phyloP scores from a whole-genome alignment of 73 alveolate species.

The Paramecium octaurelia region DNA sequence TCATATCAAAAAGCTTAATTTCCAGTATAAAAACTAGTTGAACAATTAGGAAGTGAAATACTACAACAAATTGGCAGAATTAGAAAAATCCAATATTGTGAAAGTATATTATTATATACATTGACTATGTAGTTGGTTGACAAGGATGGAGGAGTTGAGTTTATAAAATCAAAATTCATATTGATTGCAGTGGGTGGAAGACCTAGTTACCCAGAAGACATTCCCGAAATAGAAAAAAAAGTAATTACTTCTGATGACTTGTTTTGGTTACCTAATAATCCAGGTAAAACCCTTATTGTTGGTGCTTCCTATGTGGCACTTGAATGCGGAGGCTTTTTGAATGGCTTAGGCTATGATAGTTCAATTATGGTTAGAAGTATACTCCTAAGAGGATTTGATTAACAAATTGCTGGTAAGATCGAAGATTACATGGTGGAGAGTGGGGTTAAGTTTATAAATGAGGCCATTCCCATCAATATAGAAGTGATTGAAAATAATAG shows the following conservation, averaged over 20 bases:
- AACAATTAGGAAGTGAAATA: slow-evolving; percentile 78
- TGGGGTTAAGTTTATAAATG: slow-evolving; percentile 73
- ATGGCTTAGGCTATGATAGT: slow-evolving; percentile 84
- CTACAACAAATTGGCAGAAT: slow-evolving; percentile 92
- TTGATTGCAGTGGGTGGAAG: slow-evolving; percentile 95
- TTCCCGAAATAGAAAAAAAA: slow-evolving; percentile 48
- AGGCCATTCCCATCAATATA: slow-evolving; percentile 81
- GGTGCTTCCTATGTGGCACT: slow-evolving; percentile 99
- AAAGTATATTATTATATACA: slow-evolving; percentile 66
- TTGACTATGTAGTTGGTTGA: slow-evolving; percentile 64
- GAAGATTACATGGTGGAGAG: background rate
- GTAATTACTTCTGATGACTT: slow-evolving; percentile 93
- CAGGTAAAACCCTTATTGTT: slow-evolving; percentile 96
- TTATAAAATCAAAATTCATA: slow-evolving; percentile 78
- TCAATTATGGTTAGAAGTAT: background rate
- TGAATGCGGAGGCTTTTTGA: slow-evolving; percentile 98
- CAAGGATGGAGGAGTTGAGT: slow-evolving; percentile 74
- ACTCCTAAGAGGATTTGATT: background rate
- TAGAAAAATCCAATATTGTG: slow-evolving; percentile 90
- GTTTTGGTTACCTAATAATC: slow-evolving; percentile 88
- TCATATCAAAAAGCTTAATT: slow-evolving; percentile 85
- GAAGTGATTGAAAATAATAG: slow-evolving; percentile 73
- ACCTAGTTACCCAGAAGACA: slow-evolving; percentile 70
- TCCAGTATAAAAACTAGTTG: slow-evolving; percentile 85
- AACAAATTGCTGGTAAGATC: background rate